These are phyloP conservation scores for Stereocaulon alpinum DNA, from an alignment of 495 filamentous ascomycete species.

Conservation along the genomic window DNA sequence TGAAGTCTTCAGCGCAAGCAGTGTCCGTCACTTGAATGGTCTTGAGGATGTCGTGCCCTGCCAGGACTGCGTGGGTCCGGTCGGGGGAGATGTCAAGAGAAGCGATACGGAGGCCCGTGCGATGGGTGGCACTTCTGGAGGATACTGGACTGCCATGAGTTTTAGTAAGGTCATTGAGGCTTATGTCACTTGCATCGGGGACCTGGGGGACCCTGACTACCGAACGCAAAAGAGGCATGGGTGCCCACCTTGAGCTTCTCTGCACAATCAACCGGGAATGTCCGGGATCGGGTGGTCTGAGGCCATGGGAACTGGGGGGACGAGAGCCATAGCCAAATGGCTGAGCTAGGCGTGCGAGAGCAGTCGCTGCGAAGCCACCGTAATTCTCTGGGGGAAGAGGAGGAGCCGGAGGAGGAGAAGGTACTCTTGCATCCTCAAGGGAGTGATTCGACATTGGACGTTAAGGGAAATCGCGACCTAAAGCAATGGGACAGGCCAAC, in stretches of 20 bases:
- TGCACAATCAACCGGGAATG: slow-evolving; percentile 11
- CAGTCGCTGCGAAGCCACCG: slow-evolving; percentile 37
- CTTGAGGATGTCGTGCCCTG: slow-evolving; percentile 74
- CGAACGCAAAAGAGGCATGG: slow-evolving; percentile 1
- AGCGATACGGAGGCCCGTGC: slow-evolving; percentile 60
- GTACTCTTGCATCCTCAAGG: slow-evolving; percentile 25
- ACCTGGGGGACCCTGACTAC: slow-evolving; percentile 6
- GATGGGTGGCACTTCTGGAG: slow-evolving; percentile 63
- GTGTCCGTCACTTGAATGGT: slow-evolving; percentile 64
- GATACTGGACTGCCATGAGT: slow-evolving; percentile 42
- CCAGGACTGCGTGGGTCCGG: slow-evolving; percentile 66
- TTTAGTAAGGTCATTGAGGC: slow-evolving; percentile 2
- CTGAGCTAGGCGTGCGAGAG: slow-evolving; percentile 47
- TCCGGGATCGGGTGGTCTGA: slow-evolving; percentile 11
- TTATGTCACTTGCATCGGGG: background rate
- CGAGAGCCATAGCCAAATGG: slow-evolving; percentile 47
- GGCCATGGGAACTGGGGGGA: slow-evolving; percentile 41
- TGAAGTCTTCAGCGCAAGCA: slow-evolving; percentile 62
- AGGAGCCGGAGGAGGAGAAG: slow-evolving; percentile 40
- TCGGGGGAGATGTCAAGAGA: slow-evolving; percentile 71
- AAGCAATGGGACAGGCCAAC: background rate
- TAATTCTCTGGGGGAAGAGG: slow-evolving; percentile 41
- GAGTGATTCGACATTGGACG: slow-evolving; percentile 37
- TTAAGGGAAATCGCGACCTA: slow-evolving; percentile 15
- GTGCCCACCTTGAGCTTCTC: slow-evolving; percentile 16